Evolutionary conservation across 2,329 filamentous ascomycete genomes (phyloP).

Genomic region (Mycocentrospora acerina): DNA sequence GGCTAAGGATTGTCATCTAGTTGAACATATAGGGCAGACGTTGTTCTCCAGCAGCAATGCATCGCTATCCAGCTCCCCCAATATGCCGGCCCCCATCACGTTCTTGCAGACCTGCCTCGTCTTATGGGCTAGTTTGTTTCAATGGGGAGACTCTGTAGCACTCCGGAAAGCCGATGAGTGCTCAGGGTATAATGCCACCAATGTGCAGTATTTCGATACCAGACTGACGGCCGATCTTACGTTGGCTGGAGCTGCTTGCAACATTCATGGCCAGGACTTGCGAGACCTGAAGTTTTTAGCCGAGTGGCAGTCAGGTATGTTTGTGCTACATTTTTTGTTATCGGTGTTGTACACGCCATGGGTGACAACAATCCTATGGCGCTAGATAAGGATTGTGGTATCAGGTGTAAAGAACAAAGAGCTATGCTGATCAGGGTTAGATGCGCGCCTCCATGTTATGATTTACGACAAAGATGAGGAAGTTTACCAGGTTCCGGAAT

Average conservation of each 20-base stretch:
- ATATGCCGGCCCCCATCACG: constrained; percentile 26
- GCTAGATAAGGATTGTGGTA: neutral
- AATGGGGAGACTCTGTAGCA: constrained; percentile 24
- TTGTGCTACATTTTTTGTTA: neutral
- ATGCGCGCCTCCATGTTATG: constrained; percentile 68
- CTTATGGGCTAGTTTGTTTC: constrained; percentile 21
- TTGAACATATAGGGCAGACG: constrained; percentile 36
- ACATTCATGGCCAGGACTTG: constrained; percentile 60
- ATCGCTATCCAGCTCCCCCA: constrained; percentile 16
- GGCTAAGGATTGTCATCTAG: constrained; percentile 28
- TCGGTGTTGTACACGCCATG: neutral
- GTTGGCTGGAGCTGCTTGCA: constrained; percentile 67
- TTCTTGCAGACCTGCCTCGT: constrained; percentile 24
- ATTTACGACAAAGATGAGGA: constrained; percentile 68
- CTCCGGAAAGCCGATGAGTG: constrained; percentile 46
- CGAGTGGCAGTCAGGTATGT: constrained; percentile 60
- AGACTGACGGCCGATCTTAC: constrained; percentile 68
- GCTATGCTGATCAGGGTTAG: constrained; percentile 38
- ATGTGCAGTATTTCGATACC: constrained; percentile 53
- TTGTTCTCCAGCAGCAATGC: constrained; percentile 25
- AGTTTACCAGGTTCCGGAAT: constrained; percentile 73
- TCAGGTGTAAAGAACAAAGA: neutral
- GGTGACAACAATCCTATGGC: neutral
- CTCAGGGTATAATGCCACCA: constrained; percentile 67
- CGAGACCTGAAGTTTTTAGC: constrained; percentile 57